Conservation (phyloP, 805 yeast genomes). For the Saccharomycopsis fermentans region DNA sequence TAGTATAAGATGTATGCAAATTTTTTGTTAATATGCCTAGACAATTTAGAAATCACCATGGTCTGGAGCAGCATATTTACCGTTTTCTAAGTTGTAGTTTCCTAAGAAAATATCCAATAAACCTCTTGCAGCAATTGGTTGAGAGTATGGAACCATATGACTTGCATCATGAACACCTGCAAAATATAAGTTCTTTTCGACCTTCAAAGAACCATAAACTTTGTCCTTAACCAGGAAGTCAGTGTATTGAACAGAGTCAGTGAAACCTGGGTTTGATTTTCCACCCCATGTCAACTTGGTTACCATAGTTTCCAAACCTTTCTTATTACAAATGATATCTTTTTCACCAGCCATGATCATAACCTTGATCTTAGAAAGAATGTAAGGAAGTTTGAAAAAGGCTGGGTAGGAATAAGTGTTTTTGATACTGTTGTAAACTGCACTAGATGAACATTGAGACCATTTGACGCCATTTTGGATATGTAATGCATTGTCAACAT, state of each 20-base stretch:
- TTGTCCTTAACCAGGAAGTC: constrained; percentile 11
- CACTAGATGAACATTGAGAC: constrained; percentile 61
- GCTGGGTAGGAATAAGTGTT: constrained; percentile 45
- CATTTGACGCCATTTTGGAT: constrained; percentile 39
- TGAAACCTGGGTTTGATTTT: constrained; percentile 11
- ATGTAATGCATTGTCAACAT: constrained; percentile 46
- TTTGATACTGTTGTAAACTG: constrained; percentile 42
- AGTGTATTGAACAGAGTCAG: neutral
- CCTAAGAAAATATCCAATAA: constrained; percentile 40
- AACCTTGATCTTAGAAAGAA: constrained; percentile 54
- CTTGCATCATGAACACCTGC: constrained; percentile 52
- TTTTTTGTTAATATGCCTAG: neutral
- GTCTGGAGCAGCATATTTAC: constrained; percentile 8
- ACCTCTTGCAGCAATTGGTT: constrained; percentile 47
- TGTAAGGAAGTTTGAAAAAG: constrained; percentile 31
- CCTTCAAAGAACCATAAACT: constrained; percentile 29
- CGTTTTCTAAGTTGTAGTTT: constrained; percentile 19
- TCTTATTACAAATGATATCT: constrained; percentile 79
- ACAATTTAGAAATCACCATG: constrained; percentile 8
- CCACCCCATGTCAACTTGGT: constrained; percentile 49
- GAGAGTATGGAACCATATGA: constrained; percentile 75
- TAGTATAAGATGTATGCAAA: no score
- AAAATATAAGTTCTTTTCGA: constrained; percentile 54
- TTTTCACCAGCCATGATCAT: constrained; percentile 77
- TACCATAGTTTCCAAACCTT: constrained; percentile 63